phyloP scores from a whole-genome alignment of 192 early-diverging fungal species.

The Entomortierella chlamydospora region DNA sequence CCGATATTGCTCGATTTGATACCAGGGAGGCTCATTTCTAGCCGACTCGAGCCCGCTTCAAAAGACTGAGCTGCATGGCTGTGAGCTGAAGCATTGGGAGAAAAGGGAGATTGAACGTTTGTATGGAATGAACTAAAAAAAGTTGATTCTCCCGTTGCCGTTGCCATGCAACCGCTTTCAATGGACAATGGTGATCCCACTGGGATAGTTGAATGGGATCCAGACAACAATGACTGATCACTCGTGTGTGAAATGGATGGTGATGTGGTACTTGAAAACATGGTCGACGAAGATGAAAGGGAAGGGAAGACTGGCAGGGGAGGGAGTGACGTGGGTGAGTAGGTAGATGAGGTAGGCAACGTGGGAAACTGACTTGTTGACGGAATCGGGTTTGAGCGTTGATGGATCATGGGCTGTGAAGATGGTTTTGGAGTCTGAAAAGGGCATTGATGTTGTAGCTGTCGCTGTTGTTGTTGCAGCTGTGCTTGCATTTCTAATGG shows the following conservation, averaged over 20 bases:
- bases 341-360: background rate
- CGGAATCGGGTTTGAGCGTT: background rate
- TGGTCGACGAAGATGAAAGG: background rate
- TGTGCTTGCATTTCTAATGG: background rate
- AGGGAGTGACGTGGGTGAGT: conserved; percentile 8
- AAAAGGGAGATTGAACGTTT: background rate
- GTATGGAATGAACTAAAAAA: background rate
- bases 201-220: too few relatives aligned
- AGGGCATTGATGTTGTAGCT: background rate
- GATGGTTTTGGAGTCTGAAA: too few relatives aligned
- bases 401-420: conserved; percentile 9
- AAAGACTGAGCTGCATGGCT: conserved; percentile 6
- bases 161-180: background rate
- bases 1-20: background rate
- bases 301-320: conserved; percentile 1
- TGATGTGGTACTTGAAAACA: background rate
- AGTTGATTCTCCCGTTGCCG: background rate
- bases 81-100: background rate
- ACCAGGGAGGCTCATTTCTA: conserved; percentile 19
- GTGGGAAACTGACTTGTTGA: background rate
- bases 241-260: background rate
- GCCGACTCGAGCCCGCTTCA: conserved; percentile 11
- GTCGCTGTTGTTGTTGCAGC: background rate
- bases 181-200: background rate
- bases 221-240: background rate